A percentile compares a stretch with the other conserved stretches of the same genome.
These are phyloP conservation scores for Sclerotinia glacialis DNA, from an alignment of 2,329 filamentous ascomycete genomes.

Conservation along the genomic window DNA sequence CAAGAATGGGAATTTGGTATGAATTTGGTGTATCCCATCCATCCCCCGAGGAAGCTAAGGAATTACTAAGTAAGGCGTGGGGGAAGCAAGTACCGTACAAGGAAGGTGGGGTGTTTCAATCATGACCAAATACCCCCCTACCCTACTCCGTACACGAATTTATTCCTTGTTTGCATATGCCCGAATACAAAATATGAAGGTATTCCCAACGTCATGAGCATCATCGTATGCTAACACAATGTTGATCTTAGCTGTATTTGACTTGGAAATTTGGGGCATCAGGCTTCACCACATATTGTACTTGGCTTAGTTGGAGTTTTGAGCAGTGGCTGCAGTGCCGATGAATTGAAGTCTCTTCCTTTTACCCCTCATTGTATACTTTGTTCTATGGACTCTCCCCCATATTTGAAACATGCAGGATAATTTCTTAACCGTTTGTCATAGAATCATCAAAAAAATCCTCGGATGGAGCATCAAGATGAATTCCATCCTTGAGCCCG, in stretches of 20 bases:
- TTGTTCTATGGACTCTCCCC: neutral
- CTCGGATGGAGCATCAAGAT: neutral
- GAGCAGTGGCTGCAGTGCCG: neutral
- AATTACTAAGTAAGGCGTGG: conserved; percentile 9
- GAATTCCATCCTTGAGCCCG: conserved; percentile 5
- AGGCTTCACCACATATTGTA: neutral
- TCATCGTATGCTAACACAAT: neutral
- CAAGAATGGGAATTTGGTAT: conserved; percentile 13
- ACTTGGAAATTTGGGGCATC: neutral
- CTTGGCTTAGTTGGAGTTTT: neutral
- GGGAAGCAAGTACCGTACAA: neutral
- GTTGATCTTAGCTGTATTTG: conserved; percentile 1
- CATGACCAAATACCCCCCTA: neutral
- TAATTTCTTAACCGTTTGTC: conserved; percentile 10
- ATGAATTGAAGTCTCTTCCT: neutral
- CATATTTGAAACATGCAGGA: conserved; percentile 10
- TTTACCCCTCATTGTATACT: conserved; percentile 5
- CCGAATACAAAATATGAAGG: conserved; percentile 9
- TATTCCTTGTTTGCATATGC: conserved; percentile 4
- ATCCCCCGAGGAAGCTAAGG: neutral
- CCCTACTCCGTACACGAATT: neutral
- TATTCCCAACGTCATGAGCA: conserved; percentile 6
- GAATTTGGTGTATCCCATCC: neutral
- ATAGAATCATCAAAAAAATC: conserved; percentile 14
- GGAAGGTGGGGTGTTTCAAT: conserved; percentile 3